A percentile compares a stretch with the other conserved stretches of the same genome.
Conservation (phyloP, 2,329 filamentous ascomycete species). For the Curvularia spicifera region DNA sequence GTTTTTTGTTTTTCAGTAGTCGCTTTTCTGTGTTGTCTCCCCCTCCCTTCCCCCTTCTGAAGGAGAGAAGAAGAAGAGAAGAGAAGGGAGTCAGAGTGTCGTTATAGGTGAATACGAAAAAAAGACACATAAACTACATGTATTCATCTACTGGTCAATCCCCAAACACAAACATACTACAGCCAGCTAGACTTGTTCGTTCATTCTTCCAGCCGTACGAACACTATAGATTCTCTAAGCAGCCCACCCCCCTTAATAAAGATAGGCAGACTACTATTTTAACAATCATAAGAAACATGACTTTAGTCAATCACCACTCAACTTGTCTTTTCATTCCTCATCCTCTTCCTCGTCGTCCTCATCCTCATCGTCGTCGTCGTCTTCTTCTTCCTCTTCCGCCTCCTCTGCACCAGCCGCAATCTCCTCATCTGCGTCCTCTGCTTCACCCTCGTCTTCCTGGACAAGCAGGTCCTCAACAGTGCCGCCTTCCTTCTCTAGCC, state of each 20-base stretch:
- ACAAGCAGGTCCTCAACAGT: slow-evolving; percentile 49
- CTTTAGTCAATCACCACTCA: neutral
- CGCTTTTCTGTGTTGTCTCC: neutral
- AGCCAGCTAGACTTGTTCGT: too few species aligned
- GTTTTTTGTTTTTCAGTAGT: neutral
- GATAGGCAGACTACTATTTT: neutral
- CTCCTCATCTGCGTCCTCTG: slow-evolving; percentile 43
- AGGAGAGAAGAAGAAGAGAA: too few species aligned
- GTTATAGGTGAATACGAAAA: too few species aligned
- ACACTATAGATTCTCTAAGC: neutral
- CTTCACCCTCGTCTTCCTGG: slow-evolving; percentile 42
- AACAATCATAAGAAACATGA: neutral
- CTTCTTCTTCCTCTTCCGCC: slow-evolving; percentile 36
- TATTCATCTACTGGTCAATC: too few species aligned
- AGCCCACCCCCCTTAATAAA: neutral
- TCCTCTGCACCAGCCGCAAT: slow-evolving; percentile 42
- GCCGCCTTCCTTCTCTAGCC: slow-evolving; percentile 75
- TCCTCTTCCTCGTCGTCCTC: slow-evolving; percentile 32
- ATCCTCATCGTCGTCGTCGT: slow-evolving; percentile 34
- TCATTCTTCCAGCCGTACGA: neutral
- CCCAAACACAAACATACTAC: neutral
- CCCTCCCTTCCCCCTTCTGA: neutral
- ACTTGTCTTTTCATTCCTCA: slow-evolving; percentile 21
- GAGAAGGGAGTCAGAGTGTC: too few species aligned
- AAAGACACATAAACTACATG: too few species aligned